Conservation (phyloP, 306 rosid species). For the Cucumis melo region DNA sequence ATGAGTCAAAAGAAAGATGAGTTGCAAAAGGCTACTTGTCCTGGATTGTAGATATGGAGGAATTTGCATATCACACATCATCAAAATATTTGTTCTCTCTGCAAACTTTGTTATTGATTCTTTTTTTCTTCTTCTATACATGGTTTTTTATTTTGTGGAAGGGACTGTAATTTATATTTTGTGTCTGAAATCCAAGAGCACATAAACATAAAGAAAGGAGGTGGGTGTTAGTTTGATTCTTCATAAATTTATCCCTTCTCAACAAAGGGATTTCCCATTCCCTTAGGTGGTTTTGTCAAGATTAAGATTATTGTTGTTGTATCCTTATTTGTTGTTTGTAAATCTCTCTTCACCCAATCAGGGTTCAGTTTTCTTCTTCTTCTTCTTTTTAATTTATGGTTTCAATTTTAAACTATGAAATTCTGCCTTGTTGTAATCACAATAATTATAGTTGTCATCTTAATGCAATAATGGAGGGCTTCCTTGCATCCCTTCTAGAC, state of each 20-base stretch:
- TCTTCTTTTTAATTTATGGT: neutral
- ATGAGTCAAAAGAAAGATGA: neutral
- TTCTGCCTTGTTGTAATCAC: slow-evolving; percentile 6
- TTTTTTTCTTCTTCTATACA: slow-evolving; percentile 2
- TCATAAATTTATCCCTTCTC: neutral
- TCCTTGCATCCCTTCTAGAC: neutral
- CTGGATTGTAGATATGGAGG: slow-evolving; percentile 1
- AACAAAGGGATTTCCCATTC: neutral
- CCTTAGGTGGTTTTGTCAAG: neutral
- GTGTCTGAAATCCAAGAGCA: slow-evolving; percentile 10
- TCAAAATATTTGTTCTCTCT: slow-evolving; percentile 6
- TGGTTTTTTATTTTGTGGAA: neutral
- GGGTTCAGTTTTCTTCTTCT: neutral
- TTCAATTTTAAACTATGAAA: neutral
- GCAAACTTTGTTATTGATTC: slow-evolving; percentile 6
- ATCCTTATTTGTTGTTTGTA: slow-evolving; percentile 8
- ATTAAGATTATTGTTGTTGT: slow-evolving; percentile 7
- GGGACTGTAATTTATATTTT: neutral
- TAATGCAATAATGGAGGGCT: slow-evolving; percentile 1
- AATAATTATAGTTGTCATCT: neutral
- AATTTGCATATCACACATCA: slow-evolving; percentile 2
- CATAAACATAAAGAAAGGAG: neutral
- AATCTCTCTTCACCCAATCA: slow-evolving; percentile 1
- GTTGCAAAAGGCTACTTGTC: slow-evolving; percentile 11
- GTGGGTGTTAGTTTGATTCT: neutral